Conservation (phyloP, 179 eudicot genomes). For the Carnegiea gigantea region DNA sequence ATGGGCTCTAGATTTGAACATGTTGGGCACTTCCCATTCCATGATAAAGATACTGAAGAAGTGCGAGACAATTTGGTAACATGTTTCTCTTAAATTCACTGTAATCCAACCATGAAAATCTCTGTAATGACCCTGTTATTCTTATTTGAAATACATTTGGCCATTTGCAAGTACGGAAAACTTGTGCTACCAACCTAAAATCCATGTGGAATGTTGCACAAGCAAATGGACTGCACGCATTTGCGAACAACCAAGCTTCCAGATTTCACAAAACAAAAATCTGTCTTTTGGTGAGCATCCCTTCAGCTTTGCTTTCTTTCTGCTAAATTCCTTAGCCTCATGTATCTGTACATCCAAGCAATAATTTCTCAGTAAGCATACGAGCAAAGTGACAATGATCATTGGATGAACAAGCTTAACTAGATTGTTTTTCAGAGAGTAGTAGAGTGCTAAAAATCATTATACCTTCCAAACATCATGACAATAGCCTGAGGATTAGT, state of each 20-base stretch:
- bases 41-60: too few relatives aligned
- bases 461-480: slow-evolving; percentile 93
- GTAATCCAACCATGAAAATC: background rate
- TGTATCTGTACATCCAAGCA: slow-evolving; percentile 47
- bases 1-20: too few relatives aligned
- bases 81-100: background rate
- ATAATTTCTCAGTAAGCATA: background rate
- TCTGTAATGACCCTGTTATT: too few relatives aligned
- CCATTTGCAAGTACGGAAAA: slow-evolving; percentile 4
- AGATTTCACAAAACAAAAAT: too few relatives aligned
- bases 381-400: too few relatives aligned
- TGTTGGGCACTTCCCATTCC: too few relatives aligned
- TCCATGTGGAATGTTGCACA: slow-evolving; percentile 14
- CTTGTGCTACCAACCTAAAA: slow-evolving; percentile 11
- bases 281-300: too few relatives aligned
- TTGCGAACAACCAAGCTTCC: too few relatives aligned
- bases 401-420: background rate
- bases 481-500: slow-evolving; percentile 90
- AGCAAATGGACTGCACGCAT: too few relatives aligned
- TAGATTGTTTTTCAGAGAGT: background rate
- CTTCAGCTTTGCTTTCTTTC: slow-evolving; percentile 29
- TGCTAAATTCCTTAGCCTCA: slow-evolving; percentile 56
- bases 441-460: too few relatives aligned
- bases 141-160: too few relatives aligned
- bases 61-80: too few relatives aligned